Conservation (phyloP, 129 eudicot species). For the Erigeron canadensis region DNA sequence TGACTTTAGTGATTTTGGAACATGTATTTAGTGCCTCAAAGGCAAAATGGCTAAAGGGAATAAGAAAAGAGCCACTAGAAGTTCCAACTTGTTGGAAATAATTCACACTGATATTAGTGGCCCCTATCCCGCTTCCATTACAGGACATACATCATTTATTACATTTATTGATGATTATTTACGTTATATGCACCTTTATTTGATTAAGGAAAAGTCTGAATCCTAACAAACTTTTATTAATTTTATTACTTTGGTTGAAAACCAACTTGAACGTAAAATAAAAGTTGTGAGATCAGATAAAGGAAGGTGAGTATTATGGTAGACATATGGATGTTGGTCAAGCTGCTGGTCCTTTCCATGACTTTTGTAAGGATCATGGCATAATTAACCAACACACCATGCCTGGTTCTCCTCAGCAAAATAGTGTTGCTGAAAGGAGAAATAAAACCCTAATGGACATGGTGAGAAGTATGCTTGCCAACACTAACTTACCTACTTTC, state of each 20-base stretch:
- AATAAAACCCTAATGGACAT: neutral
- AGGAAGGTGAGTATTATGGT: constrained; percentile 4
- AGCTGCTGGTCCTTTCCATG: neutral
- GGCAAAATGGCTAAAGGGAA: neutral
- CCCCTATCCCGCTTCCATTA: neutral
- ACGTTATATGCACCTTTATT: neutral
- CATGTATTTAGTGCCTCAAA: neutral
- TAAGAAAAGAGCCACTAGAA: neutral
- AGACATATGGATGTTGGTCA: neutral
- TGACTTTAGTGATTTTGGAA: neutral
- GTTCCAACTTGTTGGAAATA: neutral
- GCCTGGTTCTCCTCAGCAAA: neutral
- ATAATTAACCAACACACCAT: neutral
- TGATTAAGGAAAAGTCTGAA: neutral
- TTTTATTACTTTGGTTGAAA: neutral
- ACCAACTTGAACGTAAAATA: neutral
- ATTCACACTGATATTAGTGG: neutral
- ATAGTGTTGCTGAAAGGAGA: constrained; percentile 1
- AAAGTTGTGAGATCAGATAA: neutral
- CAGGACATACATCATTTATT: neutral
- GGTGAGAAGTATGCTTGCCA: neutral
- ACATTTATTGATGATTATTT: neutral
- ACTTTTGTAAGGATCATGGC: neutral
- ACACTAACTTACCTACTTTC: neutral
- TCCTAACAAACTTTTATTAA: neutral